phyloP scores from a whole-genome alignment of 768 basidiomycete species.

The Xerocomellus amylosporus region DNA sequence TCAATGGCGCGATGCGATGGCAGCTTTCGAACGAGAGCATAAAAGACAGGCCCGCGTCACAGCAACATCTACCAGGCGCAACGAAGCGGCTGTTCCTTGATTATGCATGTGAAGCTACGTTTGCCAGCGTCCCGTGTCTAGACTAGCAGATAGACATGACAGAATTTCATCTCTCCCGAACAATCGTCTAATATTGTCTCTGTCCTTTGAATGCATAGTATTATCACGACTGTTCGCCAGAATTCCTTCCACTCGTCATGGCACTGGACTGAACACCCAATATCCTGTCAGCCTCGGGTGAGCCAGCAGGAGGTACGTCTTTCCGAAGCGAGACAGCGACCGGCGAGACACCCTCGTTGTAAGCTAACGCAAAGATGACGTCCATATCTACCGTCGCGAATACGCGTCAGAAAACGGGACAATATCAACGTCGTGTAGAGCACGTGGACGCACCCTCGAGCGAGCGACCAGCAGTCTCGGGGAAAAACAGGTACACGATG shows the following conservation, averaged over 20 bases:
- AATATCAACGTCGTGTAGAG: not conserved
- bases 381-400: constrained; percentile 38
- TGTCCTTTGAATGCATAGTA: not conserved
- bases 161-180: not conserved
- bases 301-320: constrained; percentile 44
- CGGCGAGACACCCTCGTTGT: constrained; percentile 43
- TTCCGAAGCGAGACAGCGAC: constrained; percentile 44
- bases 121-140: no score
- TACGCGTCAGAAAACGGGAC: not conserved
- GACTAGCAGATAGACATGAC: not conserved
- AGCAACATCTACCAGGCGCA: not conserved
- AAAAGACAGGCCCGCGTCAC: constrained; percentile 25
- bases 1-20: constrained; percentile 29
- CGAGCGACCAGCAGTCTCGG: constrained; percentile 58
- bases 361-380: constrained; percentile 44
- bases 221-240: not conserved
- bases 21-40: constrained; percentile 31
- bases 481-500: constrained; percentile 58
- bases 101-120: not conserved
- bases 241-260: constrained; percentile 1
- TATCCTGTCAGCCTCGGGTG: constrained; percentile 44
- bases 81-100: not conserved
- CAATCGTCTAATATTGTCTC: not conserved
- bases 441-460: constrained; percentile 42
- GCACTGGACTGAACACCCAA: constrained; percentile 31